These are phyloP conservation scores for Tulasnella sp. DNA, from an alignment of 768 basidiomycete genomes.

Conservation along the genomic window DNA sequence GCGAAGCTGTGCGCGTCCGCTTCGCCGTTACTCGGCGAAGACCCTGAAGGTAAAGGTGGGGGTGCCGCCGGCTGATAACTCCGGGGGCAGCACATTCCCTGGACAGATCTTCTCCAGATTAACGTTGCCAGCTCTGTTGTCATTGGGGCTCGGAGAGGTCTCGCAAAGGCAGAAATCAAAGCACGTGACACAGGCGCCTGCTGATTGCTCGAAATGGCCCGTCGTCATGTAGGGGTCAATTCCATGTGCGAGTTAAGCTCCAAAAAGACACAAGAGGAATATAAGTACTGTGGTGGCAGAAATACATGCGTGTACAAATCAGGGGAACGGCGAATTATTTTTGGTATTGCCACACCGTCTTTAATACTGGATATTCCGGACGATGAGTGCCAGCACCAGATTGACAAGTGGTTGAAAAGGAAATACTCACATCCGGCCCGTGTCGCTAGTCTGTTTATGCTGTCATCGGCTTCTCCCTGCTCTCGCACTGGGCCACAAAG, in stretches of 20 bases:
- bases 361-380: not conserved
- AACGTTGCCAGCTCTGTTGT: not conserved
- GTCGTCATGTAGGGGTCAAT: not conserved
- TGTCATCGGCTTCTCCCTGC: slow-evolving; percentile 94
- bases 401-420: not conserved
- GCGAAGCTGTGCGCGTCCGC: not conserved
- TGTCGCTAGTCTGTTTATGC: slow-evolving; percentile 91
- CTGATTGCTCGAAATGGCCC: not conserved
- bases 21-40: not conserved
- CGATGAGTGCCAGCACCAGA: no score
- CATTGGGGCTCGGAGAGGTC: not conserved
- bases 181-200: not conserved
- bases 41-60: not conserved
- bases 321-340: not conserved
- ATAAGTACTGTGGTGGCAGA: not conserved
- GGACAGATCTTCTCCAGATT: not conserved
- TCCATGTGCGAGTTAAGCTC: not conserved
- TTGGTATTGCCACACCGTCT: slow-evolving; percentile 5
- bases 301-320: not conserved
- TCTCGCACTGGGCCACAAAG: slow-evolving; percentile 91
- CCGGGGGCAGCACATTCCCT: not conserved
- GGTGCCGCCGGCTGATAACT: not conserved
- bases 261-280: not conserved
- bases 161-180: not conserved
- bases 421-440: slow-evolving; percentile 76